Conservation (phyloP, 495 filamentous ascomycete genomes). For the Pseudoneurospora amorphoporcata region DNA sequence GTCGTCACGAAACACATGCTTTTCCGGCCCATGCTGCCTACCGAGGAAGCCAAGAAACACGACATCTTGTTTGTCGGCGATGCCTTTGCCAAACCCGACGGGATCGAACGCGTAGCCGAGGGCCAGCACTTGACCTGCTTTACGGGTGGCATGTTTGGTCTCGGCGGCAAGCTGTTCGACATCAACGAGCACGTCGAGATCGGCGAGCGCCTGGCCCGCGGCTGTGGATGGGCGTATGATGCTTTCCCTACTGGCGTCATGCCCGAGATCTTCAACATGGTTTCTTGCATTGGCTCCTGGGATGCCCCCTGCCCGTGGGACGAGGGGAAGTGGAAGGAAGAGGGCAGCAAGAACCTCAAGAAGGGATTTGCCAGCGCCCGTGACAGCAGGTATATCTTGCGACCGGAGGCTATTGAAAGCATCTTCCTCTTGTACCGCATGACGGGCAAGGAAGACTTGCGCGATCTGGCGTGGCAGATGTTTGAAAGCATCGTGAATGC, state of each 20-base stretch:
- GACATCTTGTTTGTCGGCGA: slow-evolving; percentile 56
- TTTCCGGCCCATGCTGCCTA: slow-evolving; percentile 51
- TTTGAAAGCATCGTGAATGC: slow-evolving; percentile 36
- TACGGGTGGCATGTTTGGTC: slow-evolving; percentile 76
- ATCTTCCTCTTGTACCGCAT: slow-evolving; percentile 59
- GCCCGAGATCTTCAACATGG: slow-evolving; percentile 61
- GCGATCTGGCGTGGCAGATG: slow-evolving; percentile 49
- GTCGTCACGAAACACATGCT: slow-evolving; percentile 52
- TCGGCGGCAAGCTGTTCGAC: slow-evolving; percentile 67
- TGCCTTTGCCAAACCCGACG: slow-evolving; percentile 6
- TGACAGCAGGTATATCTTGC: slow-evolving; percentile 54
- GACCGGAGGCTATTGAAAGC: slow-evolving; percentile 55
- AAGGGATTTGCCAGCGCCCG: slow-evolving; percentile 51
- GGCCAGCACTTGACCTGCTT: slow-evolving; percentile 55
- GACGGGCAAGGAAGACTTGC: slow-evolving; percentile 40
- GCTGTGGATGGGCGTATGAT: slow-evolving; percentile 81
- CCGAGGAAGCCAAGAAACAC: slow-evolving; percentile 28
- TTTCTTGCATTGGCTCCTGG: slow-evolving; percentile 44
- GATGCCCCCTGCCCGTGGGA: slow-evolving; percentile 25
- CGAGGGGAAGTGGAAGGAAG: slow-evolving; percentile 18
- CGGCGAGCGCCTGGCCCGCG: slow-evolving; percentile 66
- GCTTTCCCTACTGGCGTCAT: slow-evolving; percentile 71
- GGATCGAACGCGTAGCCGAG: slow-evolving; percentile 20
- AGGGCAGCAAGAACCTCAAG: slow-evolving; percentile 41
- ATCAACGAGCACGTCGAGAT: slow-evolving; percentile 59